These are phyloP conservation scores for Trametes cingulata DNA, from an alignment of 768 basidiomycete genomes.

Conservation along the genomic window DNA sequence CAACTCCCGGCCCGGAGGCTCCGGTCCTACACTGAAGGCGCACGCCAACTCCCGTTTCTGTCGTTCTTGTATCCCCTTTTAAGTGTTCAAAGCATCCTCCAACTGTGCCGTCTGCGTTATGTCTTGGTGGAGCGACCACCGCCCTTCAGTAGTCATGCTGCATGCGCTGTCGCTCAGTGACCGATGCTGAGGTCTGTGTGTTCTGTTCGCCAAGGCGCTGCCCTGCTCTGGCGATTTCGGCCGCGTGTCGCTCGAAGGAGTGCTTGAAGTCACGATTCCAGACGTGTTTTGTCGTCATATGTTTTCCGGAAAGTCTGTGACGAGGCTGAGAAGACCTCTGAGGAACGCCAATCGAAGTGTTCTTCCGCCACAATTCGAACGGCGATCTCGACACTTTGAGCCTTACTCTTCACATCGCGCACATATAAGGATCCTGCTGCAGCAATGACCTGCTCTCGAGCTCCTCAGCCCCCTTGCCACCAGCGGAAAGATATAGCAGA, in stretches of 20 bases:
- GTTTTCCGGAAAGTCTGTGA: background rate
- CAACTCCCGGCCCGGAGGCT: slow-evolving; percentile 1
- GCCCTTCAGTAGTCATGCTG: no score
- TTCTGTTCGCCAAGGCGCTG: background rate
- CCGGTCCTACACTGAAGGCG: background rate
- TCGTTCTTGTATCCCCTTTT: no score
- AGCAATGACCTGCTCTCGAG: background rate
- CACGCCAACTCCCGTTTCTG: no score
- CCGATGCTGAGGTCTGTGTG: no score
- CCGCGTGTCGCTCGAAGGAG: background rate
- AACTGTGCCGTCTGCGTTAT: no score
- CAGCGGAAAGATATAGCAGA: no score
- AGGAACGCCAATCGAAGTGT: background rate
- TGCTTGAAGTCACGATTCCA: background rate
- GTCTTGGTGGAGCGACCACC: no score
- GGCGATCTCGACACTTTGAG: slow-evolving; percentile 2
- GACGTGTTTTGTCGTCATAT: background rate
- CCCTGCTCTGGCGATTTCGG: background rate
- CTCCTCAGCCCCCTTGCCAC: slow-evolving; percentile 22
- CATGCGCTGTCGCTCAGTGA: no score
- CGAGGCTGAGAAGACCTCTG: background rate
- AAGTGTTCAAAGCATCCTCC: no score
- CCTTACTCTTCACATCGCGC: slow-evolving; percentile 2
- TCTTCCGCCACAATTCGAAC: background rate
- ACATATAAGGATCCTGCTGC: background rate